These are phyloP conservation scores for Thelephora terrestris DNA, from an alignment of 1,284 basidiomycete species.

Conservation along the genomic window DNA sequence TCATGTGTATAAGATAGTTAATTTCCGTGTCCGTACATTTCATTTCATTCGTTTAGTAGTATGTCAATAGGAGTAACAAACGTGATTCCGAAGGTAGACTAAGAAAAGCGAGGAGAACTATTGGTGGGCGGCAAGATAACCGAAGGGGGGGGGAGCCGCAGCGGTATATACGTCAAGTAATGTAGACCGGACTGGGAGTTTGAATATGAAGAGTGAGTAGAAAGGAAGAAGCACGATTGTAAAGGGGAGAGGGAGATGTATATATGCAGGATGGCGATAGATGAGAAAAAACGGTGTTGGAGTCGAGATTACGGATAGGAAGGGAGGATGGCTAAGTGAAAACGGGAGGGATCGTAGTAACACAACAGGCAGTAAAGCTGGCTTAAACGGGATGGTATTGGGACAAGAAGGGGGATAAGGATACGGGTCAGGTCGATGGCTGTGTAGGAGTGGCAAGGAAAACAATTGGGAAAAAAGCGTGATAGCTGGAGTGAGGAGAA, in stretches of 20 bases:
- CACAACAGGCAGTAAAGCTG: background rate
- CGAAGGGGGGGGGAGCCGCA: background rate
- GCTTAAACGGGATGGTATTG: background rate
- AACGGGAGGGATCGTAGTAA: constrained; percentile 2
- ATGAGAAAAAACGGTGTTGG: constrained; percentile 10
- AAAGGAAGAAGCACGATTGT: background rate
- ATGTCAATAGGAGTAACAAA: no score
- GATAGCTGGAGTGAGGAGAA: background rate
- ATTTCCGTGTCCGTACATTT: no score
- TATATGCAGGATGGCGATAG: background rate
- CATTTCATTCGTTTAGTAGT: no score
- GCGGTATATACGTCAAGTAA: background rate
- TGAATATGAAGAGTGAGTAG: background rate
- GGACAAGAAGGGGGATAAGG: constrained; percentile 1
- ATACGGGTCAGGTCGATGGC: background rate
- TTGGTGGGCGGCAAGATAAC: constrained; percentile 5
- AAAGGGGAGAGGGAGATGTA: background rate
- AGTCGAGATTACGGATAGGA: constrained; percentile 7
- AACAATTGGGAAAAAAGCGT: background rate
- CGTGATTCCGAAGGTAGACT: no score
- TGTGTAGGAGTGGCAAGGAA: constrained; percentile 3
- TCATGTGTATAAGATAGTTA: no score
- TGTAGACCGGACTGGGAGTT: background rate
- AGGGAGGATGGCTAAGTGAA: constrained; percentile 4
- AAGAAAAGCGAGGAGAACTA: background rate